Conservation (phyloP, 2,329 filamentous ascomycete species). For the Proliferodiscus dingleyae region DNA sequence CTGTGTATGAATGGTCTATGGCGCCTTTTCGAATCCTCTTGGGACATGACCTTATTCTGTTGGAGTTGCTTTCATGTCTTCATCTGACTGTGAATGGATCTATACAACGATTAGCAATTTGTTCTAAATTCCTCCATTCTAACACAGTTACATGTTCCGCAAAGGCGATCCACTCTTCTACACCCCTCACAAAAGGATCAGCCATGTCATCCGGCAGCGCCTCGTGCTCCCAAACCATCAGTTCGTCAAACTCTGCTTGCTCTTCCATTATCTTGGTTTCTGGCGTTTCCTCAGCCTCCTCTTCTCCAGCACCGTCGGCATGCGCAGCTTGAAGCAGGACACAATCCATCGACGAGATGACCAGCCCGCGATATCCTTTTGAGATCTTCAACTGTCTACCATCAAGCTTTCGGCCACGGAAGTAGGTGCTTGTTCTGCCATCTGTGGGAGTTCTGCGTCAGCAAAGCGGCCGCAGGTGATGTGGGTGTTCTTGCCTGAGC, state of each 20-base stretch:
- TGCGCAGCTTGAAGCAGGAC: constrained; percentile 30
- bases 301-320: constrained; percentile 37
- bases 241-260: constrained; percentile 64
- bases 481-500: constrained; percentile 34
- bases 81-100: not conserved
- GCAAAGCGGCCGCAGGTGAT: not conserved
- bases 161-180: constrained; percentile 77
- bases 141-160: constrained; percentile 54
- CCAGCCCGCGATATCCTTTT: constrained; percentile 62
- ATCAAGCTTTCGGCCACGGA: constrained; percentile 74
- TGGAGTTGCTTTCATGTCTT: not conserved
- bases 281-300: constrained; percentile 42
- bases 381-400: constrained; percentile 65
- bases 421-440: constrained; percentile 54
- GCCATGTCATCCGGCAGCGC: constrained; percentile 51
- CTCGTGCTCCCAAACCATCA: constrained; percentile 85
- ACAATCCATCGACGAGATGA: constrained; percentile 47
- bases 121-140: constrained; percentile 8
- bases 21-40: not conserved
- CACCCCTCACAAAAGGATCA: constrained; percentile 68
- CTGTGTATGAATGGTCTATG: not conserved
- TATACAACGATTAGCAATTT: not conserved
- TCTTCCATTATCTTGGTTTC: constrained; percentile 56
- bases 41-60: not conserved
- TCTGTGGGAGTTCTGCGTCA: constrained; percentile 34